Conservation (phyloP, 1,284 basidiomycete genomes). For the Rhodotorula sp. region DNA sequence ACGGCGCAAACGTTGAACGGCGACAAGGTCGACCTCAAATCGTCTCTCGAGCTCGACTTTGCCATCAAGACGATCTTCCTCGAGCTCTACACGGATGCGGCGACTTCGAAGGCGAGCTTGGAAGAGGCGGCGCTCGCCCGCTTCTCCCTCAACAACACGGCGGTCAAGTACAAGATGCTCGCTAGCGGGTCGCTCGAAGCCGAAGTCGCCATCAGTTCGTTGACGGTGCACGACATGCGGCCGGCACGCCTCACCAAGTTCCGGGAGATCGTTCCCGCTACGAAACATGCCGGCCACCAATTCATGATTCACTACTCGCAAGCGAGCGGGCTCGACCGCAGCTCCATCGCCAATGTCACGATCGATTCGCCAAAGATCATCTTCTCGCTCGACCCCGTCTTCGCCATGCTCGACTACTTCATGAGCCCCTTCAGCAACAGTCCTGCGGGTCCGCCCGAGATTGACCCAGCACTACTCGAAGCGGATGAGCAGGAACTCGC, state of each 20-base stretch:
- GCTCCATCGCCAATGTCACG: constrained; percentile 75
- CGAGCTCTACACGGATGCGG: constrained; percentile 81
- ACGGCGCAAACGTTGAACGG: constrained; percentile 54
- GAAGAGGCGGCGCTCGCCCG: constrained; percentile 78
- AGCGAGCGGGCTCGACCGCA: constrained; percentile 58
- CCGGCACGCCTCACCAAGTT: constrained; percentile 74
- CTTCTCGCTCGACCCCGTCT: constrained; percentile 88
- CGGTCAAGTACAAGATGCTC: constrained; percentile 76
- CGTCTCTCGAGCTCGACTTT: constrained; percentile 73
- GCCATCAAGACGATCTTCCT: constrained; percentile 73
- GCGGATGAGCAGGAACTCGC: constrained; percentile 38
- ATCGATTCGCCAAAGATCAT: constrained; percentile 92
- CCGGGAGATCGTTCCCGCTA: constrained; percentile 91
- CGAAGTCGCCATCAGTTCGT: constrained; percentile 81
- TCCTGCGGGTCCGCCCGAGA: constrained; percentile 22
- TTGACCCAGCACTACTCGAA: constrained; percentile 40
- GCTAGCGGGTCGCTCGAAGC: constrained; percentile 81
- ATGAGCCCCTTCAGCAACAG: constrained; percentile 58
- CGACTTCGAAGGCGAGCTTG: constrained; percentile 62
- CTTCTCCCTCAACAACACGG: constrained; percentile 79
- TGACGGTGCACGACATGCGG: constrained; percentile 86
- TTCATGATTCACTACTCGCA: constrained; percentile 90
- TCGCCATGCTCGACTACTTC: constrained; percentile 84
- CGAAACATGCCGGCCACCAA: constrained; percentile 76
- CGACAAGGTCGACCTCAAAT: constrained; percentile 61